phyloP scores from a whole-genome alignment of 2,329 filamentous ascomycete genomes.

The Nemania abortiva region DNA sequence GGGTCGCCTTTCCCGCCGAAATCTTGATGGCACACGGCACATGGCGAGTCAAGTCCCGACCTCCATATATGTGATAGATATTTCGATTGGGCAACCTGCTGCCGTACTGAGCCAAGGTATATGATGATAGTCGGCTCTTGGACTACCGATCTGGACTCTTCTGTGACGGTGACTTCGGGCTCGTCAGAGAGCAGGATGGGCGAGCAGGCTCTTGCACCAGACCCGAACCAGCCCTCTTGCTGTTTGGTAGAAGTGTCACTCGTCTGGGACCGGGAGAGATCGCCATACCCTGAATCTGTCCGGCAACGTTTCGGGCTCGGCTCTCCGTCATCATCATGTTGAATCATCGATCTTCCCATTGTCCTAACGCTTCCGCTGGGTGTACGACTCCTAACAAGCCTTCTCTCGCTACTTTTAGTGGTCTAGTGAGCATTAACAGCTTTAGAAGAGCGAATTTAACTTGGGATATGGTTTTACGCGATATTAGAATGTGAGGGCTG shows the following conservation, averaged over 20 bases:
- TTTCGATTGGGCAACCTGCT: conserved; percentile 30
- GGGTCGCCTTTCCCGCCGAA: conserved; percentile 26
- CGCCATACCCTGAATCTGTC: conserved; percentile 30
- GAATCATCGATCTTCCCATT: conserved; percentile 10
- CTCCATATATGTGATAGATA: conserved; percentile 33
- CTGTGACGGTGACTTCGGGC: conserved; percentile 26
- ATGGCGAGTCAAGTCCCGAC: conserved; percentile 26
- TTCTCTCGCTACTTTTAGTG: background rate
- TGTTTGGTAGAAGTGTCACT: conserved; percentile 18
- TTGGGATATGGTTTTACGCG: background rate
- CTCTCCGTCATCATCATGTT: conserved; percentile 13
- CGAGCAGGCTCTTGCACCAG: conserved; percentile 31
- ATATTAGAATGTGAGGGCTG: background rate
- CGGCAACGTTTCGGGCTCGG: conserved; percentile 29
- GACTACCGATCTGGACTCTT: conserved; percentile 13
- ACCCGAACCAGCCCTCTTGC: conserved; percentile 19
- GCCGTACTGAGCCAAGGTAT: conserved; percentile 31
- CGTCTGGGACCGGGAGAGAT: conserved; percentile 25
- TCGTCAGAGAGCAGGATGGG: conserved; percentile 33
- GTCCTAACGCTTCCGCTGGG: background rate
- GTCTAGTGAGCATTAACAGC: background rate
- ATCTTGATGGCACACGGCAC: conserved; percentile 22
- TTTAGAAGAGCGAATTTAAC: background rate
- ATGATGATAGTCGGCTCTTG: conserved; percentile 28
- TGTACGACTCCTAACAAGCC: background rate